Percentiles rank a stretch among this genome's conserved stretches.
Conservation (phyloP, 495 filamentous ascomycete species). For the Penicillium verhagenii region DNA sequence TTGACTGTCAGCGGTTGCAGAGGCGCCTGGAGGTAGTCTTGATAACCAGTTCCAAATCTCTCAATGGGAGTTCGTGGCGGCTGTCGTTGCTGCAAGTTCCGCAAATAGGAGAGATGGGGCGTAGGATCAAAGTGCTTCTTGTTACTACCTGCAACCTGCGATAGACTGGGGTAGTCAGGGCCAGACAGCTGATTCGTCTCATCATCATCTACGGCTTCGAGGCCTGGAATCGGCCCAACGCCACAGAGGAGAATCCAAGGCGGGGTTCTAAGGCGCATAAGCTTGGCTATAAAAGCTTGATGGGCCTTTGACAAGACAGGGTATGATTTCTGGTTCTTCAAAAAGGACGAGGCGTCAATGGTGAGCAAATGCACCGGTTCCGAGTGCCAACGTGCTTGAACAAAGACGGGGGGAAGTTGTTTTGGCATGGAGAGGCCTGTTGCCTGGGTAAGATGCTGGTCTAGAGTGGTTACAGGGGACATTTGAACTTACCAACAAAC, state of each 20-base stretch:
- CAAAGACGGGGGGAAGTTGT: conserved; percentile 66
- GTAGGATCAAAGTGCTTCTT: conserved; percentile 57
- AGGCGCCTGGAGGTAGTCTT: conserved; percentile 93
- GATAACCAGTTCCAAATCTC: conserved; percentile 72
- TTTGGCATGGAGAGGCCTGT: conserved; percentile 76
- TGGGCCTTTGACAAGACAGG: conserved; percentile 81
- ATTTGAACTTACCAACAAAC: conserved; percentile 72
- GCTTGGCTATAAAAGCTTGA: conserved; percentile 72
- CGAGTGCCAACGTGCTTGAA: conserved; percentile 90
- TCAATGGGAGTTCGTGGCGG: conserved; percentile 63
- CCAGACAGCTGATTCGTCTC: conserved; percentile 35
- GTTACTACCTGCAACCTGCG: conserved; percentile 54
- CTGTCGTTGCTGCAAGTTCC: conserved; percentile 80
- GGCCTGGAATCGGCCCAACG: conserved; percentile 64
- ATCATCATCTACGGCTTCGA: conserved; percentile 40
- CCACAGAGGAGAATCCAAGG: conserved; percentile 83
- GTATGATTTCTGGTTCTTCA: conserved; percentile 74
- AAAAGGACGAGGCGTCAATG: conserved; percentile 65
- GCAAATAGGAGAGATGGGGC: conserved; percentile 76
- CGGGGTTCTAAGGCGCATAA: conserved; percentile 76
- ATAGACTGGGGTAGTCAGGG: conserved; percentile 63
- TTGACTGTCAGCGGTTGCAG: conserved; percentile 95
- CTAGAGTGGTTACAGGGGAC: background rate
- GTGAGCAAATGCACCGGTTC: conserved; percentile 84
- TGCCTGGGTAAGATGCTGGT: background rate